Evolutionary conservation across 164 flowering plant species (phyloP), one percentile per base, ranked within the genome.

Genomic region (Magnolia kwangsiensis): DNA sequence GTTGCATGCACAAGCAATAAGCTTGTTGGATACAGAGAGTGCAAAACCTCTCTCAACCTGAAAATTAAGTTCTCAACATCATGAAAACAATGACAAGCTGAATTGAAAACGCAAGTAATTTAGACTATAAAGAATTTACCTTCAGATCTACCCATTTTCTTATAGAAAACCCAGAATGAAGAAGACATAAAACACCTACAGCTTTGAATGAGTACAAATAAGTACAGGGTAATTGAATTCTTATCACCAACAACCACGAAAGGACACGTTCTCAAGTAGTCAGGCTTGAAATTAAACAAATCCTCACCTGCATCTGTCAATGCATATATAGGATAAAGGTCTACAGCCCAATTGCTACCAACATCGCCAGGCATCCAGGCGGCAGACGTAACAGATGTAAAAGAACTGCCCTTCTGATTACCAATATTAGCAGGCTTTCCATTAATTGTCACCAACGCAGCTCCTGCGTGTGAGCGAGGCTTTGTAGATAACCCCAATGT

Each of bases 1-100:
- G 75, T 81, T 89, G 85, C 97, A 92, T 63, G 90, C 92, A 88
- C 97, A 92, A 77, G 97, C 95, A 83, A 90, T 78, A 73, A 87
- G 73, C 76, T 77, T 79, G 74, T 76, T 64, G 59, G 93, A 88
- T 59, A 85, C 81, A 72, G 94, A 85, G 63, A 92, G 75, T 63
- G 92, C 89, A 83, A 82, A 90, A 19, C 87, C 84, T 82, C 82
- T 87, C 74, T 81, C 79, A 63, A 89, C 94, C 94, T 90, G 89
- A 79, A 80, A 80, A 64, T 77, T 65, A 59, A 29, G 50, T 71
- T 24, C 19, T 76, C 74, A 11, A 45, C 61, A 61, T 23, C 51
- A 66, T 66, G 51, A 72, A 68, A 63, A 19, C 18, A 23, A 72
- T 20, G 50, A 27, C 27, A 21, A 27, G 72, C 50, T 51, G 76